These are phyloP conservation scores for Rhynchosporium agropyri DNA, from an alignment of 2,329 filamentous ascomycete genomes.

Conservation along the genomic window DNA sequence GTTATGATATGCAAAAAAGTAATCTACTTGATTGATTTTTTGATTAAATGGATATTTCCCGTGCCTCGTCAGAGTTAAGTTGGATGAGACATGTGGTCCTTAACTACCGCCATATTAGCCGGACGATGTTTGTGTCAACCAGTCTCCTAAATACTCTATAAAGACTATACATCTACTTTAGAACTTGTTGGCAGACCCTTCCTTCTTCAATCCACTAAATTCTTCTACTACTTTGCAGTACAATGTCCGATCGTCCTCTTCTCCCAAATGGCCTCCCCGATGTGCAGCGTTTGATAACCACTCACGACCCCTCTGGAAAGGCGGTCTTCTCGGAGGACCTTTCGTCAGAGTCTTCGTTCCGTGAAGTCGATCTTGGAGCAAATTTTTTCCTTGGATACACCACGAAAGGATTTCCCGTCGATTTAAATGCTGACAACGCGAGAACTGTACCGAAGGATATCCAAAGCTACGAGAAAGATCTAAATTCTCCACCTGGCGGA, in stretches of 20 bases:
- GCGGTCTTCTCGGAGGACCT: slow-evolving; percentile 27
- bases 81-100: no score
- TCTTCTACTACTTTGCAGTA: not conserved
- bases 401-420: slow-evolving; percentile 31
- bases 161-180: no score
- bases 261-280: slow-evolving; percentile 29
- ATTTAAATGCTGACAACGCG: slow-evolving; percentile 20
- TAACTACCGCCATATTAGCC: no score
- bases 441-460: slow-evolving; percentile 26
- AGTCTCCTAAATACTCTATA: no score
- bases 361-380: slow-evolving; percentile 20
- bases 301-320: slow-evolving; percentile 26
- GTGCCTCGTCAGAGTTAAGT: no score
- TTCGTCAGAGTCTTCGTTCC: slow-evolving; percentile 20
- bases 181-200: no score
- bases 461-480: slow-evolving; percentile 24
- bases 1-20: no score
- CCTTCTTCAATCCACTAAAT: not conserved
- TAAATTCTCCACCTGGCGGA: slow-evolving; percentile 27
- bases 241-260: slow-evolving; percentile 16
- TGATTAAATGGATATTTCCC: no score
- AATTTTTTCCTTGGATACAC: slow-evolving; percentile 34
- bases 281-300: slow-evolving; percentile 32
- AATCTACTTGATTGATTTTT: no score
- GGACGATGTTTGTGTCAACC: no score